A percentile compares a stretch with the other conserved stretches of the same genome.
Conservation (phyloP, 257 asterid species). For the Plectranthus barbatus region DNA sequence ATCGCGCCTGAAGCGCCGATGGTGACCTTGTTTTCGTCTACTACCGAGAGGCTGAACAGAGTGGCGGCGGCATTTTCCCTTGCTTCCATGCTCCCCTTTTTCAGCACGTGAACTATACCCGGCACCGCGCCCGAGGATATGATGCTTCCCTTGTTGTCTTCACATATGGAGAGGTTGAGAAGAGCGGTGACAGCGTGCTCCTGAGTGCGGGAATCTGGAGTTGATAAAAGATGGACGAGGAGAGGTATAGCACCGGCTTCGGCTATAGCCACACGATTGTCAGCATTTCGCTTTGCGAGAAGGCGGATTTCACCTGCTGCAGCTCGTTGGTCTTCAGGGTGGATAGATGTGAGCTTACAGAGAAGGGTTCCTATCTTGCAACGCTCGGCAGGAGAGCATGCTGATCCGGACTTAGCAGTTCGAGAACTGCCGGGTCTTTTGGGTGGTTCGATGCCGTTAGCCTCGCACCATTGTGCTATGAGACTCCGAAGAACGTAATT, state of each 20-base stretch:
- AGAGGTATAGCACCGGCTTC: slow-evolving; percentile 96
- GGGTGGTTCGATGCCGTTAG: slow-evolving; percentile 83
- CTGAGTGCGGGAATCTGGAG: slow-evolving; percentile 82
- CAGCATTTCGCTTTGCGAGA: slow-evolving; percentile 90
- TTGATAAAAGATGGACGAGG: slow-evolving; percentile 65
- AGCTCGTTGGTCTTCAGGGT: slow-evolving; percentile 75
- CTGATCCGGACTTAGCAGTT: slow-evolving; percentile 51
- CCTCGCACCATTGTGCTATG: slow-evolving; percentile 94
- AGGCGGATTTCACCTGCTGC: slow-evolving; percentile 96
- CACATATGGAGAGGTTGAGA: slow-evolving; percentile 94
- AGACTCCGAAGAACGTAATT: slow-evolving; percentile 94
- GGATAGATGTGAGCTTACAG: slow-evolving; percentile 60
- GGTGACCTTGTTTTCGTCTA: slow-evolving; percentile 78
- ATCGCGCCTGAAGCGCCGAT: slow-evolving; percentile 86
- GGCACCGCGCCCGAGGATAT: slow-evolving; percentile 83
- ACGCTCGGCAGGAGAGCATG: slow-evolving; percentile 65
- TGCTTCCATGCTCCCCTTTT: slow-evolving; percentile 88
- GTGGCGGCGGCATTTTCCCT: slow-evolving; percentile 97
- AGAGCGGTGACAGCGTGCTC: too few species aligned
- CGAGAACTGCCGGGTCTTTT: slow-evolving; percentile 53
- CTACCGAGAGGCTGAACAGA: slow-evolving; percentile 84
- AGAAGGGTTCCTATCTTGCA: slow-evolving; percentile 59
- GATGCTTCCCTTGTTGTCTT: slow-evolving; percentile 75
- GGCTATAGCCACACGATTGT: slow-evolving; percentile 91
- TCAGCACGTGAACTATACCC: slow-evolving; percentile 80